Evolutionary conservation across 495 filamentous ascomycete species (phyloP), one percentile per base, ranked within the genome.

Genomic region (Trichoderma orchidacearum): DNA sequence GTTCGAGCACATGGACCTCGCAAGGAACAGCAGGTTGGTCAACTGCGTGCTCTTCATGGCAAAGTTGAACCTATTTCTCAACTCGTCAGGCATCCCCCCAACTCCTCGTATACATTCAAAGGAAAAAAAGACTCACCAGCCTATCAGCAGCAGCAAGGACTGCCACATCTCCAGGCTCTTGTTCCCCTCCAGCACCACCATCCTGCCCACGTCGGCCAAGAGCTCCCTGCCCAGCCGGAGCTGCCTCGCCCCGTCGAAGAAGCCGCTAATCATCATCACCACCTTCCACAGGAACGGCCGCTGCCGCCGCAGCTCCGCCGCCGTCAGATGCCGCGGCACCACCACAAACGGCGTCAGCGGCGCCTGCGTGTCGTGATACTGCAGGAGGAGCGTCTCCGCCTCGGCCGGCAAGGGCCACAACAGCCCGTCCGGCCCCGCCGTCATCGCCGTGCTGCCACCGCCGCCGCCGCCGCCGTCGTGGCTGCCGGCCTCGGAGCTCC

Each of bases 221-320:
- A 69, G 54, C 57, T 63, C 59, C 28, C 62, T 55, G 0, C 63
- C 67, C 34, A 66, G 32, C 8, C 45, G 52, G 5, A 61, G 50
- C 48, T 69, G 67, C 23, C 63, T 54, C n/a, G 31, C 13, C 3
- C 67, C 67, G 55, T 69, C 62, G 11, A 60, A 53, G 48, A 61
- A 61, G 52, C 57, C 64, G 23, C 60, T 60, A 53, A 61, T 54
- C 57, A 69, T 58, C 67, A 69, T 67, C 55, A 66, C 35, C 35
- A 58, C 65, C 51, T 67, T 67, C 67, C 67, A 69, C 18, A 69
- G 41, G 36, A 66, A 64, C 15, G 65, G 65, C 28, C 60, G 41
- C 60, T 62, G 30, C 28, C 53, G 55, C 28, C 53, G 59, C 38
- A 69, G 54, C 55, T 66, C 51, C 6, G 50, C 56, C 23, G 67